phyloP scores from a whole-genome alignment of 805 yeast genomes.

The Ogataea minuta region DNA sequence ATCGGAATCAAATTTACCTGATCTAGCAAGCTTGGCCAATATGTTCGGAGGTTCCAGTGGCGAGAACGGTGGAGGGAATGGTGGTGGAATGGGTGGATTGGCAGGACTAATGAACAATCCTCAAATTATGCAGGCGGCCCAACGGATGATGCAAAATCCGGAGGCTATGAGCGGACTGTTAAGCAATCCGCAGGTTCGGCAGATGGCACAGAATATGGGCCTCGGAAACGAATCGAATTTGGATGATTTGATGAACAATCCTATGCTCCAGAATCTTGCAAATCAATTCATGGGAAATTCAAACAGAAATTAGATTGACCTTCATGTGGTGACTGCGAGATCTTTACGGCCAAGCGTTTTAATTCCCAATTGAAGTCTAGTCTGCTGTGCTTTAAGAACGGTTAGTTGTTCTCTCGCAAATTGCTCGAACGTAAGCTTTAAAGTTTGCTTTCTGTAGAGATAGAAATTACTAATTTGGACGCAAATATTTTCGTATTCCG shows the following conservation, averaged over 20 bases:
- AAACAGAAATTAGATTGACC: conserved; percentile 18
- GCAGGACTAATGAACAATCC: conserved; percentile 82
- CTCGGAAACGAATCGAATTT: conserved; percentile 58
- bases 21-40: conserved; percentile 53
- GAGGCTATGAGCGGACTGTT: conserved; percentile 67
- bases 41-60: conserved; percentile 69
- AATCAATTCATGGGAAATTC: conserved; percentile 62
- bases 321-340: not conserved
- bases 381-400: conserved; percentile 22
- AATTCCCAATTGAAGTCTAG: conserved; percentile 17
- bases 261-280: conserved; percentile 72
- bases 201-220: conserved; percentile 79
- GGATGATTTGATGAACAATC: conserved; percentile 75
- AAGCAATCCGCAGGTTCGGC: conserved; percentile 76
- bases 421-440: conserved; percentile 38
- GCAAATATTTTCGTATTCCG: conserved; percentile 61
- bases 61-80: conserved; percentile 59
- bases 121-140: conserved; percentile 87
- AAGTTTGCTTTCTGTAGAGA: conserved; percentile 45
- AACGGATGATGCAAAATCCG: conserved; percentile 84
- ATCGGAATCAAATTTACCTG: conserved; percentile 52
- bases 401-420: conserved; percentile 32
- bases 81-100: conserved; percentile 69
- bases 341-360: not conserved
- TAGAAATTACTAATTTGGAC: conserved; percentile 60